phyloP scores from a whole-genome alignment of 805 yeast genomes.

The Ogataea zsoltii region DNA sequence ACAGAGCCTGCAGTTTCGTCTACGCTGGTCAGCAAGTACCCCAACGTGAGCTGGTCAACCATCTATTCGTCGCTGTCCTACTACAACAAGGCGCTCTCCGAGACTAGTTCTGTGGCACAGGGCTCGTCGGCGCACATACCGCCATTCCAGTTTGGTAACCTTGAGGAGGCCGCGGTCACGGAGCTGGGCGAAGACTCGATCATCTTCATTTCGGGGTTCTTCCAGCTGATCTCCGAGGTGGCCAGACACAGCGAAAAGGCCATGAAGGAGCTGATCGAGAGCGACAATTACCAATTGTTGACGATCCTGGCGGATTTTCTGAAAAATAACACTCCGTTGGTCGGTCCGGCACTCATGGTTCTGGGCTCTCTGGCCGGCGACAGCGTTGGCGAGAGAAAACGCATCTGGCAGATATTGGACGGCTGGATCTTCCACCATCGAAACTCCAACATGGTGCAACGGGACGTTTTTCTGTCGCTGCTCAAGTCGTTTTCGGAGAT shows the following conservation, averaged over 20 bases:
- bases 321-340: conserved; percentile 28
- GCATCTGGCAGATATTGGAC: conserved; percentile 72
- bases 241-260: conserved; percentile 42
- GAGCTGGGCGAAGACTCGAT: conserved; percentile 81
- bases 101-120: conserved; percentile 2
- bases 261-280: conserved; percentile 32
- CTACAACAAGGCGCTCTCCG: conserved; percentile 32
- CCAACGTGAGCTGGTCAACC: conserved; percentile 38
- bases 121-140: conserved; percentile 2
- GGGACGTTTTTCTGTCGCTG: conserved; percentile 44
- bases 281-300: conserved; percentile 35
- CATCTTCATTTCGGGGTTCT: conserved; percentile 69
- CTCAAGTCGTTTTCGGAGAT: conserved; percentile 57
- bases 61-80: conserved; percentile 36
- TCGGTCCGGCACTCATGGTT: conserved; percentile 57
- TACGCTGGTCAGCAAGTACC: conserved; percentile 27
- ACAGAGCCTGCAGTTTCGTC: conserved; percentile 16
- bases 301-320: conserved; percentile 30
- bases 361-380: conserved; percentile 56
- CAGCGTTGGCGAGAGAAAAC: conserved; percentile 41
- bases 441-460: conserved; percentile 29
- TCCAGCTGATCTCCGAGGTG: conserved; percentile 62
- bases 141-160: conserved; percentile 8
- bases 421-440: conserved; percentile 54
- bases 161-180: conserved; percentile 25